phyloP scores from a whole-genome alignment of 176 grass and related monocot genomes.

The Puya raimondii region DNA sequence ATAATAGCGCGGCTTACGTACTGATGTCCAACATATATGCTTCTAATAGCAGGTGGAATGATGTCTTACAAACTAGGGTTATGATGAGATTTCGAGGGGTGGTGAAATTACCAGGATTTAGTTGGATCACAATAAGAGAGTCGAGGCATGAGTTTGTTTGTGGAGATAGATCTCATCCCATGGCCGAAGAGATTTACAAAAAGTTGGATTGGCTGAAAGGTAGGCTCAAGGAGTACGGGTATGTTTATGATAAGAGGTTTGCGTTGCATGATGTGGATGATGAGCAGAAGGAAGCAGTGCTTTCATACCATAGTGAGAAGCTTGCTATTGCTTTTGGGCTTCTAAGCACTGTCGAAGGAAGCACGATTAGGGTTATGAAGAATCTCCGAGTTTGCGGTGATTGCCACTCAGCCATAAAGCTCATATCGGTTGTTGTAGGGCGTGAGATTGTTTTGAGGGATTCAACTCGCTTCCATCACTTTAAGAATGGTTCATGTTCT shows the following conservation, averaged over 20 bases:
- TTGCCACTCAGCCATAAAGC: constrained; percentile 41
- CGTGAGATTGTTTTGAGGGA: constrained; percentile 44
- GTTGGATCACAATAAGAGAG: constrained; percentile 43
- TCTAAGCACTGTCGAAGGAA: constrained; percentile 32
- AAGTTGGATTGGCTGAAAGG: constrained; percentile 35
- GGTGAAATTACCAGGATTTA: constrained; percentile 32
- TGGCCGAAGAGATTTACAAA: constrained; percentile 35
- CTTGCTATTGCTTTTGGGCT: constrained; percentile 40
- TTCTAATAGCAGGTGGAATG: constrained; percentile 33
- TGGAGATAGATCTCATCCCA: constrained; percentile 36
- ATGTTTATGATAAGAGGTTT: constrained; percentile 40
- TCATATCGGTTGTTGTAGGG: constrained; percentile 28
- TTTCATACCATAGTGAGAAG: constrained; percentile 41
- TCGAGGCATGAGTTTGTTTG: constrained; percentile 42
- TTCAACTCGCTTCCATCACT: constrained; percentile 38
- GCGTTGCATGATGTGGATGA: constrained; percentile 44
- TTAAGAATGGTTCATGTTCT: constrained; percentile 42
- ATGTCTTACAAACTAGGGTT: constrained; percentile 33
- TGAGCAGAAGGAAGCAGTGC: constrained; percentile 34
- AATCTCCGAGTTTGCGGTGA: constrained; percentile 39
- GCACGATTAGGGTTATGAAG: constrained; percentile 46
- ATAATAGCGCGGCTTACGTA: constrained; percentile 33
- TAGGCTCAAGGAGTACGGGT: constrained; percentile 37
- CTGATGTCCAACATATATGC: constrained; percentile 52
- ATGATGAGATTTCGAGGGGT: constrained; percentile 38